phyloP scores from a whole-genome alignment of 73 alveolate genomes.

The Uronychia binucleata region DNA sequence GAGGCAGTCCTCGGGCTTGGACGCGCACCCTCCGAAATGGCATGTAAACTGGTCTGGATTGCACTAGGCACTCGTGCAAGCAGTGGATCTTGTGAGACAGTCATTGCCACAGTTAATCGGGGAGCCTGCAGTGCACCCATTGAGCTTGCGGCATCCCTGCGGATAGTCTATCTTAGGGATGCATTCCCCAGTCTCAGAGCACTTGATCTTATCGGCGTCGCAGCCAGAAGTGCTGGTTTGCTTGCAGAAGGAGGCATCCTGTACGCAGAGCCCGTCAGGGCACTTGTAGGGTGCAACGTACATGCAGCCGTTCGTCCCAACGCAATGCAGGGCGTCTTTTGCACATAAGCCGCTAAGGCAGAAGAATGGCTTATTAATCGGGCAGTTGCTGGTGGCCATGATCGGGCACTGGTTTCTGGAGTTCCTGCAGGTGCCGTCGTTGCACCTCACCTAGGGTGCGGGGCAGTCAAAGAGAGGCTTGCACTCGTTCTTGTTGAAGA shows the following conservation, averaged over 20 bases:
- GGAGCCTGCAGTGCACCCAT: not conserved
- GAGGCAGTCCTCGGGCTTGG: not conserved
- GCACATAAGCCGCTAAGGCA: slow-evolving; percentile 84
- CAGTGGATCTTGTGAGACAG: not conserved
- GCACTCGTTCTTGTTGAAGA: slow-evolving; percentile 67
- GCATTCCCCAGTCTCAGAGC: not conserved
- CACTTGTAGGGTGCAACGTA: slow-evolving; percentile 49
- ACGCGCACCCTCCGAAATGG: not conserved
- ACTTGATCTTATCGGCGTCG: not conserved
- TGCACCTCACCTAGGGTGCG: slow-evolving; percentile 53
- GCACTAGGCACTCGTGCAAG: not conserved
- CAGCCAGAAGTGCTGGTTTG: not conserved
- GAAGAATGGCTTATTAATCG: slow-evolving; percentile 46
- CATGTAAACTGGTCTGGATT: not conserved
- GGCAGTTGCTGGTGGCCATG: slow-evolving; percentile 52
- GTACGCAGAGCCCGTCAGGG: slow-evolving; percentile 72
- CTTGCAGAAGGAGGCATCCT: not conserved
- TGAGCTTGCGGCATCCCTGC: not conserved
- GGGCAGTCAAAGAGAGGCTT: slow-evolving; percentile 65
- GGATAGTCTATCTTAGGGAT: not conserved
- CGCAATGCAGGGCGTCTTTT: not conserved
- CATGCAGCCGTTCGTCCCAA: slow-evolving; percentile 70
- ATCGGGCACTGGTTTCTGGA: slow-evolving; percentile 55
- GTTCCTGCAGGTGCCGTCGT: slow-evolving; percentile 75
- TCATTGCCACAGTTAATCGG: not conserved